Conservation (phyloP, 2,329 filamentous ascomycete genomes). For the Stachybotrys chartarum region DNA sequence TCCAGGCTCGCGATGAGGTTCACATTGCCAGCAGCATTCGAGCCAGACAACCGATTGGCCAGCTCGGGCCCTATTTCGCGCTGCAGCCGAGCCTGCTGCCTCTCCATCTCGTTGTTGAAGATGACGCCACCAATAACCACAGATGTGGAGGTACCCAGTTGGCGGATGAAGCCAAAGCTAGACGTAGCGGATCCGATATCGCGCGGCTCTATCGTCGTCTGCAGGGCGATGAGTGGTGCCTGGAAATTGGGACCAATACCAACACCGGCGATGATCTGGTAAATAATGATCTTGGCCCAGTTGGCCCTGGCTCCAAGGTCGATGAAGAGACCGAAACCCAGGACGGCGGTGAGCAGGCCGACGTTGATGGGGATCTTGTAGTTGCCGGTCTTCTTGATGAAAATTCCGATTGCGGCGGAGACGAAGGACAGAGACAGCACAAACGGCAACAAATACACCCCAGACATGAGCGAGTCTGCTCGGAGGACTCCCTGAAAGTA, state of each 20-base stretch:
- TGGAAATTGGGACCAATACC: slow-evolving; percentile 66
- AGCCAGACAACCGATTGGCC: slow-evolving; percentile 48
- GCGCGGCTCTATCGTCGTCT: slow-evolving; percentile 51
- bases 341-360: slow-evolving; percentile 50
- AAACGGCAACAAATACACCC: slow-evolving; percentile 66
- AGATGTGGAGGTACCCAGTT: slow-evolving; percentile 59
- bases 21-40: slow-evolving; percentile 53
- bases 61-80: slow-evolving; percentile 41
- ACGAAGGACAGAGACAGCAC: slow-evolving; percentile 59
- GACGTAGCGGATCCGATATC: slow-evolving; percentile 65
- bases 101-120: slow-evolving; percentile 68
- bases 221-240: slow-evolving; percentile 59
- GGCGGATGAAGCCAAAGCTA: slow-evolving; percentile 60
- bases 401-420: slow-evolving; percentile 49
- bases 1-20: slow-evolving; percentile 46
- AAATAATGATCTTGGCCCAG: slow-evolving; percentile 51
- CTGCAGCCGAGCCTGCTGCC: slow-evolving; percentile 40
- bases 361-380: slow-evolving; percentile 55
- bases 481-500: slow-evolving; percentile 77
- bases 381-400: slow-evolving; percentile 57
- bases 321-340: slow-evolving; percentile 60
- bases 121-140: slow-evolving; percentile 72
- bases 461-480: slow-evolving; percentile 61
- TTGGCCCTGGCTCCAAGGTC: slow-evolving; percentile 49
- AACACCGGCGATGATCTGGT: slow-evolving; percentile 55